Base-by-base conservation (phyloP, 768 basidiomycete genomes). In the Podaxis pistillaris region DNA sequence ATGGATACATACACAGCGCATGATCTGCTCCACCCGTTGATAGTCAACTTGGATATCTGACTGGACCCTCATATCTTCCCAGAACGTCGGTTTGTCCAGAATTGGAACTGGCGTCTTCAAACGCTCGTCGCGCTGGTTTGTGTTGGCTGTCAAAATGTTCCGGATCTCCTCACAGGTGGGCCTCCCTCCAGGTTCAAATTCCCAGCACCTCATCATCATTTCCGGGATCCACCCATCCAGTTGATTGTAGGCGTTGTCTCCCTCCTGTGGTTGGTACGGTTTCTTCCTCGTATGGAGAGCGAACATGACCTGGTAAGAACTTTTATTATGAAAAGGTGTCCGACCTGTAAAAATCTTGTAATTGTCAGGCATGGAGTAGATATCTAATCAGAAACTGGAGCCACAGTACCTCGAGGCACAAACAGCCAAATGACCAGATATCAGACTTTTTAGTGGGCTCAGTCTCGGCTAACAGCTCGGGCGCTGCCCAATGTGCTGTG, bases 401-500 rank as follows among this genome's bases (percentile, higher is more conserved):
- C 4, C 41, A 41, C 24, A 26, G 38, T 37, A 55, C 54, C 36
- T 40, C 54, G 15, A 22, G 19, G 26, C 33, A 40, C 7, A 55
- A 13, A 11, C 33, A 33, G 28, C 54, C n/a, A 2, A 40, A 55
- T 11, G 54, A 40, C 47, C 47, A 49, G 17, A 49, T 19, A 49
- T 49, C 47, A 49, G 19, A 49, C 19, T 49, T 19, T 24, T 49
- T 49, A 17, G 47, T 49, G 4, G 13, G 47, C 47, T 19, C 15
- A 9, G 22, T 24, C 3, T 19, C 19, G 19, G 15, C 19, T 22
- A 49, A n/a, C 47, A 63, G 11, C 40, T 63, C 62, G 22, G 62
- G 62, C 5, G 62, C 62, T 22, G 37, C 49, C 30, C 28, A 63
- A 57, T 33, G 33, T 15, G 33, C 8, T n/a, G 62, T 63, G 2